These are phyloP conservation scores for Graphilbum sp. DNA, from an alignment of 2,329 filamentous ascomycete species.

Conservation along the genomic window DNA sequence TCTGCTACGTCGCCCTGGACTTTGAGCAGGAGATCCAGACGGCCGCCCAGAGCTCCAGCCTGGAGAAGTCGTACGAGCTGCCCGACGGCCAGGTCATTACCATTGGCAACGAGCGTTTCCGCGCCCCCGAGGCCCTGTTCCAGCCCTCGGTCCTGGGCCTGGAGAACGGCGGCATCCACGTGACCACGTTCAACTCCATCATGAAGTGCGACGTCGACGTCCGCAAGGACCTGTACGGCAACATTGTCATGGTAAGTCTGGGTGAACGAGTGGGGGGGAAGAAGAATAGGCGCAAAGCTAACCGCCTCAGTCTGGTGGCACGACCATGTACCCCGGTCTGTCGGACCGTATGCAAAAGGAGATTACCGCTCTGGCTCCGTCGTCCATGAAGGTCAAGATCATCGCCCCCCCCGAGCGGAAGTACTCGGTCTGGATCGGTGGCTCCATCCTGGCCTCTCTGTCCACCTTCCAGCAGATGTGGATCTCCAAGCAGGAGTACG, in stretches of 20 bases:
- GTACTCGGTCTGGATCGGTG: slow-evolving; percentile 99
- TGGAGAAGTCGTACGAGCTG: slow-evolving; percentile 99
- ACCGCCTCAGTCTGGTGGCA: slow-evolving; percentile 78
- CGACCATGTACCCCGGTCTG: slow-evolving; percentile 99
- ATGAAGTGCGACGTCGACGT: slow-evolving; percentile 99
- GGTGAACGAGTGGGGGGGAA: not conserved
- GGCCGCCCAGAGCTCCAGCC: slow-evolving; percentile 90
- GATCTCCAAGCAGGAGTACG: slow-evolving; percentile 99
- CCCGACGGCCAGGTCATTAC: slow-evolving; percentile 98
- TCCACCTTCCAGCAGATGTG: slow-evolving; percentile 99
- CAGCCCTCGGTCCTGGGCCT: slow-evolving; percentile 96
- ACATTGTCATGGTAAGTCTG: slow-evolving; percentile 95
- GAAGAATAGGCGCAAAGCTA: slow-evolving; percentile 11
- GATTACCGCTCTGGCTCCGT: slow-evolving; percentile 97
- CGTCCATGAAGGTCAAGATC: slow-evolving; percentile 99
- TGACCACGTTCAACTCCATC: slow-evolving; percentile 99
- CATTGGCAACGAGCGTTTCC: slow-evolving; percentile 99
- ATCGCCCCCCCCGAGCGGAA: slow-evolving; percentile 99
- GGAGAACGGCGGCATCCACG: slow-evolving; percentile 97
- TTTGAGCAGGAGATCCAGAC: slow-evolving; percentile 99
- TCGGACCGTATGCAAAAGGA: slow-evolving; percentile 99
- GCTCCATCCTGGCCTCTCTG: slow-evolving; percentile 97
- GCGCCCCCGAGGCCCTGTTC: slow-evolving; percentile 98
- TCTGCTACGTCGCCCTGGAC: slow-evolving; percentile 99
- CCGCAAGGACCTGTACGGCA: slow-evolving; percentile 99